Evolutionary conservation across 176 grass and related monocot species (phyloP), one percentile per base, ranked within the genome.

Genomic region (Ensete glaucum): DNA sequence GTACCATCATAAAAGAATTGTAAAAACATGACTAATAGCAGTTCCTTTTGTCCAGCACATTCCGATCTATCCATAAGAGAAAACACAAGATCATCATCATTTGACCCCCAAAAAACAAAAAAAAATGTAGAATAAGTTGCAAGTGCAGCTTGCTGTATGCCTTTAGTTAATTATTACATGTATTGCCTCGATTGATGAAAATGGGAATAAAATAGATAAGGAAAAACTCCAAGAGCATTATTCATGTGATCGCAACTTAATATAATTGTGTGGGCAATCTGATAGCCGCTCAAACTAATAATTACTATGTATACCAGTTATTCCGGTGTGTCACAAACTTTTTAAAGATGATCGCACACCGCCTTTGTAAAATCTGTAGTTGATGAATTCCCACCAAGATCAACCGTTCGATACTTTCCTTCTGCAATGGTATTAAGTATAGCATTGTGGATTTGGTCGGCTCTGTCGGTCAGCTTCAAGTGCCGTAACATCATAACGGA

Each of bases 281-380:
- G 27, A 43, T 4, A 43, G 5, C 34, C 4, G 4, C 34, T 43
- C 34, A 6, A 43, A 43, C 34, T 43, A 43, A 4, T 3, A 43
- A 43, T 43, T 6, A 43, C 34, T 43, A 43, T 43, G 34, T 43
- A 43, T 43, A 43, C 34, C 34, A 43, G 34, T 43, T 43, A 43
- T 43, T 4, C 34, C 0, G 34, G 34, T 43, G 34, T 43, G 34
- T 0, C 34, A 62, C 20, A 17, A 62, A 73, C 20, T 22, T 15
- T n/a, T 87, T 73, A 96, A 76, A 96, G 84, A 85, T 89, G 81
- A 80, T 92, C 85, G 1, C 89, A 89, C 21, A 92, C 85, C 72
- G 89, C 92, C 73, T 89, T 89, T 15, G 92, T 96, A 49, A 92
- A 96, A 54, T 96, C 92, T 57, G 87, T 82, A 11, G 89, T 90